Evolutionary conservation across 805 yeast genomes (phyloP), one percentile per base, ranked within the genome.

Genomic region (Hanseniaspora guilliermondii): DNA sequence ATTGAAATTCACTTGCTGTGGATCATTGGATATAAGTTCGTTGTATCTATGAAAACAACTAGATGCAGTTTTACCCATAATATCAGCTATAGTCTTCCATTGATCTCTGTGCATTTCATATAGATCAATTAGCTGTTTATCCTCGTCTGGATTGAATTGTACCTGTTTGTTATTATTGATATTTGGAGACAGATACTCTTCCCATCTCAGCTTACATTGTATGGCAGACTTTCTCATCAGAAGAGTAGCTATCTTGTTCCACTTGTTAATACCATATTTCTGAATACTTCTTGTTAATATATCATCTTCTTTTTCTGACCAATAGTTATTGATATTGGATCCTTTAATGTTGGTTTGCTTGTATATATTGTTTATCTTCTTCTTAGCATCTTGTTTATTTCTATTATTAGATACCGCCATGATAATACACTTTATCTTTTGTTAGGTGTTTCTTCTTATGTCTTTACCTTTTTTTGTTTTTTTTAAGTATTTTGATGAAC

Each of bases 191-290:
- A 91, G 70, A 78, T 83, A 88, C 62, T 91, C 96, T 49, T 73
- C 74, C 98, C 98, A 91, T 59, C 97, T 72, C 1, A 94, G 85
- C 62, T 88, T 87, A 58, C 95, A 91, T 65, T 93, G 97, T 62
- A 80, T 82, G 4, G 97, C 95, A 1, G 88, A 82, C 67, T 91
- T 91, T 64, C 85, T 80, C 6, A 87, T 82, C 36, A 91, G 70
- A 45, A 91, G 73, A 0, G 97, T 87, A 0, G 96, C 85, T 4
- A 91, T 91, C 49, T 96, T 77, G 14, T 93, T 76, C 98, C 98
- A 91, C 62, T 93, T 96, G 60, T 86, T 88, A 19, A 88, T 72
- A 0, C 98, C 98, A 66, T 91, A 91, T 64, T 91, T 93, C 39
- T 93, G 77, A 2, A 93, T 85, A 1, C 96, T 96, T 0, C 96